Evolutionary conservation across 768 basidiomycete genomes (phyloP).

Genomic region (Naganishia randhawae): DNA sequence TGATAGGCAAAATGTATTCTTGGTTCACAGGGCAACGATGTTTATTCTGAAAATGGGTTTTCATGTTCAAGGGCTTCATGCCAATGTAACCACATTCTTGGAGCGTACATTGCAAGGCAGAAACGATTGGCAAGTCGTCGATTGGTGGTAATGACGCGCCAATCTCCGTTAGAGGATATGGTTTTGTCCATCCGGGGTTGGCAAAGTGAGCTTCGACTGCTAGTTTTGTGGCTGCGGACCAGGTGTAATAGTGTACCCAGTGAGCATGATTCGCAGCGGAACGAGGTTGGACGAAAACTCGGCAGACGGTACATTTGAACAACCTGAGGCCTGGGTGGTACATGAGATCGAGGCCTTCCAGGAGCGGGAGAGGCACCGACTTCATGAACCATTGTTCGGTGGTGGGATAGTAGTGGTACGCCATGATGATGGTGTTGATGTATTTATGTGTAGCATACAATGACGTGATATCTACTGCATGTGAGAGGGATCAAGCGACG

Average conservation of each 20-base stretch:
- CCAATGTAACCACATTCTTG: conserved; percentile 6
- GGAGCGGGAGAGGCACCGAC: background rate
- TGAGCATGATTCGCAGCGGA: background rate
- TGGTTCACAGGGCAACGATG: background rate
- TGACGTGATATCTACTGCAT: background rate
- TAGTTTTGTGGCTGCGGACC: background rate
- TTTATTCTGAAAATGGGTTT: background rate
- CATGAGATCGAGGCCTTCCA: conserved; percentile 3
- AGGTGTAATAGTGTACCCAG: background rate
- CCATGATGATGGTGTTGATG: background rate
- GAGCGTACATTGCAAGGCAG: background rate
- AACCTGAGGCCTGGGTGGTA: background rate
- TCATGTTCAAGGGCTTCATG: background rate
- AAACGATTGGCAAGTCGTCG: conserved; percentile 6
- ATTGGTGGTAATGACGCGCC: background rate
- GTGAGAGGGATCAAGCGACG: background rate
- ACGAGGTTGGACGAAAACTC: background rate
- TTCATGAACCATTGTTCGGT: background rate
- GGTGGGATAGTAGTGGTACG: conserved; percentile 3
- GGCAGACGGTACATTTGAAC: conserved; percentile 2
- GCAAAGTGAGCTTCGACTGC: background rate
- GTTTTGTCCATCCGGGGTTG: conserved; percentile 7
- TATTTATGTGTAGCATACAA: background rate
- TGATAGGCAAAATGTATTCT: background rate
- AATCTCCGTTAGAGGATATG: background rate